Conservation (phyloP, 345 rosid genomes). For the Tarenaya hassleriana region DNA sequence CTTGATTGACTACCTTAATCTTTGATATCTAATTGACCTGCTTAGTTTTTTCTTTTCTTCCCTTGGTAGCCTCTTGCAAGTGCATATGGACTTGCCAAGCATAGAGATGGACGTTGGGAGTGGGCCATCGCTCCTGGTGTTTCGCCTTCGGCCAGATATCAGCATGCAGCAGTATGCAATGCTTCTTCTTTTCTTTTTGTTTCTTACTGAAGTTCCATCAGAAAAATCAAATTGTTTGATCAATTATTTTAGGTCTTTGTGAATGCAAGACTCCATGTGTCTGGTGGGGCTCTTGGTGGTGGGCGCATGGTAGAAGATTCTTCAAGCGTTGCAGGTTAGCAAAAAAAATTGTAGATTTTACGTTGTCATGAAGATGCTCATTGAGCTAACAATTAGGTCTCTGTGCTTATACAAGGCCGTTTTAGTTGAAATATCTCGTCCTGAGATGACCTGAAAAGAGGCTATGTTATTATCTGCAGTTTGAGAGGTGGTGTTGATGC, state of each 20-base stretch:
- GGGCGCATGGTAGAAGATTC: constrained; percentile 99
- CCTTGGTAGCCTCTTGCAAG: constrained; percentile 78
- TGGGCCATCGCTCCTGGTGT: constrained; percentile 99
- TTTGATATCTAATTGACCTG: constrained; percentile 7
- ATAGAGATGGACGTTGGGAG: constrained; percentile 99
- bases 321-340: constrained; percentile 88
- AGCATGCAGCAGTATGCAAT: constrained; percentile 93
- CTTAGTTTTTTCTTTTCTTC: constrained; percentile 8
- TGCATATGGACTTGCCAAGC: constrained; percentile 99
- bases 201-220: constrained; percentile 13
- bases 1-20: not conserved
- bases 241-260: constrained; percentile 70
- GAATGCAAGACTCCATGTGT: constrained; percentile 96
- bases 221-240: constrained; percentile 14
- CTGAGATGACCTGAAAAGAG: no score
- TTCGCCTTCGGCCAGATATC: constrained; percentile 97
- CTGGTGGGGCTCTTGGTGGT: constrained; percentile 99
- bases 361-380: constrained; percentile 6
- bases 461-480: not conserved
- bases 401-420: constrained; percentile 1
- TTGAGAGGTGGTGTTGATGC: not conserved
- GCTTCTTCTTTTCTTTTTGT: constrained; percentile 8
- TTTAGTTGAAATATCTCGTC: no score
- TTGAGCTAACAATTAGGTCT: not conserved
- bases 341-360: constrained; percentile 1